These are phyloP conservation scores for Lipomyces chichibuensis DNA, from an alignment of 805 yeast species.

Conservation along the genomic window DNA sequence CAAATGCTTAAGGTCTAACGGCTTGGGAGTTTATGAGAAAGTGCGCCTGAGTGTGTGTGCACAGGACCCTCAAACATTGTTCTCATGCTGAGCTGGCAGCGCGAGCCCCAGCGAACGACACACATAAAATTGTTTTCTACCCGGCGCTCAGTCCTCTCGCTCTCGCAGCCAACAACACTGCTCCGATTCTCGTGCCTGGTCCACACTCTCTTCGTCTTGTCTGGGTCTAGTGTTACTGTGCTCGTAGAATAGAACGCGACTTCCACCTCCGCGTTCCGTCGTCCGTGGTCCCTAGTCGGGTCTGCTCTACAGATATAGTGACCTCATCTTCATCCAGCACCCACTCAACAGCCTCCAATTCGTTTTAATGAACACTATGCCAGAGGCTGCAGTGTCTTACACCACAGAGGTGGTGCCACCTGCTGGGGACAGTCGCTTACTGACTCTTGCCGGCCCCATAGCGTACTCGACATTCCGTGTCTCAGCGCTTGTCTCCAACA, in stretches of 20 bases:
- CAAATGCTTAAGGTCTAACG: no score
- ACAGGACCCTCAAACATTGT: neutral
- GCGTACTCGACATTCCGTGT: constrained; percentile 89
- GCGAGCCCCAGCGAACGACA: neutral
- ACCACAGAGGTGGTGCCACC: constrained; percentile 11
- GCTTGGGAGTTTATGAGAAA: no score
- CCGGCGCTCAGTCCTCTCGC: neutral
- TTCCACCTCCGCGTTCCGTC: neutral
- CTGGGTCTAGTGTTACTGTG: neutral
- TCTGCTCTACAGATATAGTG: neutral
- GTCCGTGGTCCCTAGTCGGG: neutral
- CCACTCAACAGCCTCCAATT: neutral
- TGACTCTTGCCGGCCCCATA: constrained; percentile 79
- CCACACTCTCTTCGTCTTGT: neutral
- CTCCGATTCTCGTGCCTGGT: neutral
- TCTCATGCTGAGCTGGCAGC: neutral
- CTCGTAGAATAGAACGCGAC: neutral
- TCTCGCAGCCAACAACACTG: neutral
- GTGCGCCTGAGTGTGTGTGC: neutral
- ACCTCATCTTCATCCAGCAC: neutral
- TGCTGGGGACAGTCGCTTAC: constrained; percentile 14
- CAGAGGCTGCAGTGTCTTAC: neutral
- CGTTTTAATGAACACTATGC: neutral
- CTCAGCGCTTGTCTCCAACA: constrained; percentile 67
- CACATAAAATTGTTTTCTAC: neutral